Evolutionary conservation across 345 rosid species (phyloP).

Genomic region (Citrus hindsii): DNA sequence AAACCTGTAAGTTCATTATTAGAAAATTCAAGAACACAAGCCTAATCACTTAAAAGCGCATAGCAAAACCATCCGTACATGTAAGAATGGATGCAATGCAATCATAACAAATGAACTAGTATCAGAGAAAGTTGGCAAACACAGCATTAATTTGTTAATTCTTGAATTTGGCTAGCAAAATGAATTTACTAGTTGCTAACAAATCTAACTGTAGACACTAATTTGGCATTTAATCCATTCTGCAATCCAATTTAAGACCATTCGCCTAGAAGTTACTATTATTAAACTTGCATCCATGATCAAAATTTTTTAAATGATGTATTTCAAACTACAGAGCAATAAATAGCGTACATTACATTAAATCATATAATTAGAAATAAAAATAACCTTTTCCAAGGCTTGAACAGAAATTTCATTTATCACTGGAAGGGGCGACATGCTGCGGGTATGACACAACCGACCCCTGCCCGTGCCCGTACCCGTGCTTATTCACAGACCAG

Average conservation of each 20-base stretch:
- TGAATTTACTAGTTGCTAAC: background rate
- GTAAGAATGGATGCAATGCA: background rate
- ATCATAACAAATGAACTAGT: background rate
- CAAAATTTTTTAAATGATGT: background rate
- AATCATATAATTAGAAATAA: background rate
- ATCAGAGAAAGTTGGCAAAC: background rate
- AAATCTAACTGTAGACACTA: background rate
- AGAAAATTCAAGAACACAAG: slow-evolving; percentile 9
- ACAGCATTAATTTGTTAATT: background rate
- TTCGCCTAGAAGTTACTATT: background rate
- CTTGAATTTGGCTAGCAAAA: background rate
- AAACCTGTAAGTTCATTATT: slow-evolving; percentile 15
- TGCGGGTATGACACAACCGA: slow-evolving; percentile 49
- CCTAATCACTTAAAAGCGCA: slow-evolving; percentile 5
- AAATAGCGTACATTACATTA: background rate
- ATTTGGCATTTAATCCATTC: background rate
- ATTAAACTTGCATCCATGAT: background rate
- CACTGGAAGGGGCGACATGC: slow-evolving; percentile 46
- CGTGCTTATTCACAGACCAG: slow-evolving; percentile 57
- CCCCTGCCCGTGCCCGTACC: slow-evolving; percentile 33
- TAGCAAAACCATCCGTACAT: background rate
- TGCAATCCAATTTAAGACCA: background rate
- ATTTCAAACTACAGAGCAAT: background rate
- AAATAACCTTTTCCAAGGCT: background rate
- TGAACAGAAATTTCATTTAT: slow-evolving; percentile 29